Evolutionary conservation across 371 early-diverging fungal species (phyloP).

Genomic region (Lichtheimia ornata): DNA sequence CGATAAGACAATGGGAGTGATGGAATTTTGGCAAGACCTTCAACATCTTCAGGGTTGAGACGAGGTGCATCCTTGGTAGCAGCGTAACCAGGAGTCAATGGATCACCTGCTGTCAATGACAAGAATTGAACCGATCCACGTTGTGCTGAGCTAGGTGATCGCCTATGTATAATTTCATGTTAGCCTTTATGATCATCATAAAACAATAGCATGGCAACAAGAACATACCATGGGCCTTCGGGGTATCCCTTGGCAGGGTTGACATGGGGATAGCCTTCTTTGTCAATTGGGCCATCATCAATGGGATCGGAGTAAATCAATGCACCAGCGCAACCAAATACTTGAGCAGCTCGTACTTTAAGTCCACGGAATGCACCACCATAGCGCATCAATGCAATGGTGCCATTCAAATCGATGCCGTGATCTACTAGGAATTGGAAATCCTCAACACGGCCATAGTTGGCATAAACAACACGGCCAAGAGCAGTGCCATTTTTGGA

Average conservation of each 20-base stretch:
- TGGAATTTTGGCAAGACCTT: constrained; percentile 59
- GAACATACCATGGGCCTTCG: constrained; percentile 59
- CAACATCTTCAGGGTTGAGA: constrained; percentile 46
- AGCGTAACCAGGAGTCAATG: constrained; percentile 66
- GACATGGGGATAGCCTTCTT: constrained; percentile 26
- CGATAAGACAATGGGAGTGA: constrained; percentile 68
- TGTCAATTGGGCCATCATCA: constrained; percentile 27
- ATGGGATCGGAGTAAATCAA: constrained; percentile 43
- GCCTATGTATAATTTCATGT: constrained; percentile 4
- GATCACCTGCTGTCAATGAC: constrained; percentile 61
- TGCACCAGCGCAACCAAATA: constrained; percentile 58
- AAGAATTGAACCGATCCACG: constrained; percentile 63
- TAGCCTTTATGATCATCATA: too few relatives aligned
- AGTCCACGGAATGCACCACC: constrained; percentile 60
- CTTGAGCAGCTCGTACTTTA: constrained; percentile 65
- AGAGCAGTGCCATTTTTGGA: constrained; percentile 65
- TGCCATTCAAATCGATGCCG: constrained; percentile 51
- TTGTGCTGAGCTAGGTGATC: constrained; percentile 56
- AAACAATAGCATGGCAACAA: too few relatives aligned
- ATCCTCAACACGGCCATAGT: constrained; percentile 65
- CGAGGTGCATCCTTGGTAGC: constrained; percentile 54
- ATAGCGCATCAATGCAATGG: constrained; percentile 64
- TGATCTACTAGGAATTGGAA: constrained; percentile 47
- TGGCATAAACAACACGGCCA: constrained; percentile 66
- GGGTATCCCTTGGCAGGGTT: constrained; percentile 62